Base-by-base conservation (phyloP, 2,329 filamentous ascomycete species). In the Beauveria scarabaeidicola region DNA sequence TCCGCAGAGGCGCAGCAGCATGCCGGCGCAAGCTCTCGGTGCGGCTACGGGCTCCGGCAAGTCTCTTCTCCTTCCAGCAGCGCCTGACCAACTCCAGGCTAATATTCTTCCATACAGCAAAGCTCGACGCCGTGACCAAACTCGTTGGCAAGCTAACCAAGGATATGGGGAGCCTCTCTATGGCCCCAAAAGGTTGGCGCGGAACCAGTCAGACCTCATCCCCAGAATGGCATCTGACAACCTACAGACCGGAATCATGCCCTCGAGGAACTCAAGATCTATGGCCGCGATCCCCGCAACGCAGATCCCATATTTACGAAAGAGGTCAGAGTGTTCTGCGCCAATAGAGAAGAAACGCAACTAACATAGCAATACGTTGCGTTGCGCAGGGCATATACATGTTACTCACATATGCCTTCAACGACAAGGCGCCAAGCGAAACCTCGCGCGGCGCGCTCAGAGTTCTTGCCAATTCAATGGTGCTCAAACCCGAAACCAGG, bases 221-320 rank as follows among this genome's bases (percentile, higher is more conserved):
- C 19, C 21, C 21, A 29, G 57, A 63, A 54, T 56, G 52, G 65
- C 15, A 50, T 15, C 59, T 67, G 23, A 69, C 52, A 52, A 58
- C 15, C 13, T 9, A 15, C 63, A 91, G 89, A 89, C 68, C 81
- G 85, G 63, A 81, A 84, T 66, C 73, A 78, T 10, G 77, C 78
- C 13, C 72, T 88, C 4, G 84, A 87, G 64, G 76, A 91, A 66
- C 78, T 97, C 52, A 96, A 96, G 72, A 67, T 67, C 48, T 70
- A 66, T 64, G 73, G 91, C 7, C 85, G 91, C 62, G 85, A 88
- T 66, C 83, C 87, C 8, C 77, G 76, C 32, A 80, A 90, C 72
- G 86, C 91, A 29, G 88, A 88, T 61, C 88, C 90, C 1, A 93
- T 97, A 61, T 97, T 94, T 73, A 88, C 88, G n/a, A 81, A 83